Conservation (phyloP, 2,329 filamentous ascomycete genomes). For the Talaromyces sp. region DNA sequence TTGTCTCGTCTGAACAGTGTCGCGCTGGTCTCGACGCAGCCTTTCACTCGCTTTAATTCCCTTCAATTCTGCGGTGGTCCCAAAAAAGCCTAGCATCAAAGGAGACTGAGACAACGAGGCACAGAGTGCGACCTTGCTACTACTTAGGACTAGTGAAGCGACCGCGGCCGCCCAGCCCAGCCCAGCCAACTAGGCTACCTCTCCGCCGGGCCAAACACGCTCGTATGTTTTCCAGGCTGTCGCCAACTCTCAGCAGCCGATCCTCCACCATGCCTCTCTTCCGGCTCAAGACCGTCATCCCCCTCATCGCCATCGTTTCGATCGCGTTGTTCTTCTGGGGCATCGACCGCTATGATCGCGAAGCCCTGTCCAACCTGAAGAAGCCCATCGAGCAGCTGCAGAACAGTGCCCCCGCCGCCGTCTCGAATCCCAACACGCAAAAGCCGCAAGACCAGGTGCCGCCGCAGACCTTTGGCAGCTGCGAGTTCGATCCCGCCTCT, state of each 20-base stretch:
- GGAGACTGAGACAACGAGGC: background rate
- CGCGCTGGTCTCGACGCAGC: constrained; percentile 9
- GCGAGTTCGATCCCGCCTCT: constrained; percentile 29
- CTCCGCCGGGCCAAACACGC: too few species aligned
- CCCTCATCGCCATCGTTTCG: constrained; percentile 31
- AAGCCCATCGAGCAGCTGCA: constrained; percentile 25
- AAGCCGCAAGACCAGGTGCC: constrained; percentile 19
- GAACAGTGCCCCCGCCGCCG: constrained; percentile 5
- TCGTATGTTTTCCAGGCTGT: constrained; percentile 6
- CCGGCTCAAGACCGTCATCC: constrained; percentile 34
- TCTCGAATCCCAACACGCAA: background rate
- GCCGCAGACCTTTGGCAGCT: constrained; percentile 18
- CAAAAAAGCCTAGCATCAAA: too few species aligned
- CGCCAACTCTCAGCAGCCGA: constrained; percentile 12
- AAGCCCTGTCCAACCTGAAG: constrained; percentile 31
- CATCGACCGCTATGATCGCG: constrained; percentile 34
- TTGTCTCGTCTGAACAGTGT: background rate
- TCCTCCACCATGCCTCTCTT: constrained; percentile 34
- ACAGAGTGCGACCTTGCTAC: background rate
- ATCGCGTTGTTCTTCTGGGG: constrained; percentile 37
- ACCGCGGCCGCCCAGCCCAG: too few species aligned
- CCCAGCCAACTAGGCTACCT: too few species aligned
- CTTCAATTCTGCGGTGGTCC: too few species aligned
- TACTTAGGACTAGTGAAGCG: too few species aligned
- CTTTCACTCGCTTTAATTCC: constrained; percentile 2